These are phyloP conservation scores for Lichtheimia ornata DNA, from an alignment of 371 early-diverging fungal species.

Conservation along the genomic window DNA sequence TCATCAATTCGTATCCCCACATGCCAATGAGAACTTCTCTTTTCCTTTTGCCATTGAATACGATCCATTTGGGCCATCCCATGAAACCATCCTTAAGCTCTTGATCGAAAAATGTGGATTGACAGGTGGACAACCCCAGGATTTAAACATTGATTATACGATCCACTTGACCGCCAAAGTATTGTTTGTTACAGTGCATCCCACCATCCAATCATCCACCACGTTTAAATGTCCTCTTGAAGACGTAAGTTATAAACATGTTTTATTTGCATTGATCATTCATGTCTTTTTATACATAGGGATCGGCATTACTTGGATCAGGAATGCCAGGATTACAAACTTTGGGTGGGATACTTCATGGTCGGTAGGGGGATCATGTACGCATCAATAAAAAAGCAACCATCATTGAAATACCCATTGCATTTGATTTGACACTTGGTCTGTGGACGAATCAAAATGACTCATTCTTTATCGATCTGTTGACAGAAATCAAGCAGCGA, in stretches of 20 bases:
- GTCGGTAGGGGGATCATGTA: no score
- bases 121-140: conserved; percentile 10
- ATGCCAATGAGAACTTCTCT: conserved; percentile 29
- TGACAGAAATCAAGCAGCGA: no score
- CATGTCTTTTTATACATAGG: no score
- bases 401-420: no score
- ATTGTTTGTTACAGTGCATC: conserved; percentile 39
- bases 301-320: no score
- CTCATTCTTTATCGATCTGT: no score
- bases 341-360: no score
- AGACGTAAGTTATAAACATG: conserved; percentile 7
- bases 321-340: no score
- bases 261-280: no score
- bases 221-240: conserved; percentile 29
- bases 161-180: conserved; percentile 42
- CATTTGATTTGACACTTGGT: no score
- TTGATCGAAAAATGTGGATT: conserved; percentile 40
- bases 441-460: no score
- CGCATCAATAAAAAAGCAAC: no score
- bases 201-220: conserved; percentile 27
- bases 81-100: conserved; percentile 30
- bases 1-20: conserved; percentile 27
- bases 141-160: conserved; percentile 41
- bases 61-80: conserved; percentile 19
- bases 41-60: conserved; percentile 44